These are phyloP conservation scores for Scutellaria galericulata DNA, from an alignment of 257 asterid genomes.

Conservation along the genomic window DNA sequence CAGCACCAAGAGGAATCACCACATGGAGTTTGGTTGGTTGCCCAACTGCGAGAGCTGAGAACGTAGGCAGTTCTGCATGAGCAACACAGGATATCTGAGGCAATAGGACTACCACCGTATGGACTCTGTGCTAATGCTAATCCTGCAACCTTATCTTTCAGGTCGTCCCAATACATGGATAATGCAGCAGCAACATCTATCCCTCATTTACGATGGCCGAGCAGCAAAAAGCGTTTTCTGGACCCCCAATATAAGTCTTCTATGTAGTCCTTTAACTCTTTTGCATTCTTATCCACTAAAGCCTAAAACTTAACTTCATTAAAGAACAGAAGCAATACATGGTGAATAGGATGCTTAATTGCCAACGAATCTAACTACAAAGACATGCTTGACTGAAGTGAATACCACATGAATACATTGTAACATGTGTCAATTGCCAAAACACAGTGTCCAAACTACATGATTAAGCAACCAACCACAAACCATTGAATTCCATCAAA, in stretches of 20 bases:
- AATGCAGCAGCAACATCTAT: conserved; percentile 92
- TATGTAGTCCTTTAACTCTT: conserved; percentile 83
- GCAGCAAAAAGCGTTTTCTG: conserved; percentile 75
- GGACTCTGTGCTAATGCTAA: conserved; percentile 94
- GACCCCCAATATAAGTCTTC: conserved; percentile 98
- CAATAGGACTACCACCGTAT: conserved; percentile 96
- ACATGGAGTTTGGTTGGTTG: conserved; percentile 74
- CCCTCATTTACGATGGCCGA: conserved; percentile 99
- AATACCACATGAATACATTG: too few relatives aligned
- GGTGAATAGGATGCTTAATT: conserved; percentile 17
- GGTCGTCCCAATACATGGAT: conserved; percentile 89
- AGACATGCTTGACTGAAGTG: too few relatives aligned
- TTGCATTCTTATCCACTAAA: conserved; percentile 88
- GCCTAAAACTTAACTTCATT: conserved; percentile 59
- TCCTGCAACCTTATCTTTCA: conserved; percentile 95
- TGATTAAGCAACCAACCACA: too few relatives aligned
- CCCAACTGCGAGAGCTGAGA: conserved; percentile 53
- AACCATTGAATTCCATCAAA: too few relatives aligned
- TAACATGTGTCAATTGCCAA: too few relatives aligned
- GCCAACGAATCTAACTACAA: background rate
- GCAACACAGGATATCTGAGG: conserved; percentile 96
- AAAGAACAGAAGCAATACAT: conserved; percentile 25
- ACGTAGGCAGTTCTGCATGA: conserved; percentile 78
- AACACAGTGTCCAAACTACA: too few relatives aligned
- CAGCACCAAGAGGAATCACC: conserved; percentile 96